Percentiles rank a stretch among this genome's conserved stretches.
phyloP scores from a whole-genome alignment of 1,139 yeast genomes.

The Geotrichum klebahnii region DNA sequence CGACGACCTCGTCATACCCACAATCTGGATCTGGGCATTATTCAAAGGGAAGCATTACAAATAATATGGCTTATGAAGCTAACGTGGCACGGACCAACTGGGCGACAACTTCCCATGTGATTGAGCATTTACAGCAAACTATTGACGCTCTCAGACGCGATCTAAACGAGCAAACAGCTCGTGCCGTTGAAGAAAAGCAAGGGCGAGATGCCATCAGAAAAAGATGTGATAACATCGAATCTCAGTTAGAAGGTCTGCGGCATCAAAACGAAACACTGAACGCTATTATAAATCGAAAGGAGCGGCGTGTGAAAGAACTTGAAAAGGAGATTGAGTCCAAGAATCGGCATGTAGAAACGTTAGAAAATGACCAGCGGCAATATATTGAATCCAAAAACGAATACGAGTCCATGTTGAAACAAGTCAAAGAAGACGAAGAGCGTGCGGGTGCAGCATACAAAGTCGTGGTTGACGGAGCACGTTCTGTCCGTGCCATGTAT shows the following conservation, averaged over 20 bases:
- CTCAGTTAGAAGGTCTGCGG: constrained; percentile 30
- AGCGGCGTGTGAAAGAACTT: constrained; percentile 30
- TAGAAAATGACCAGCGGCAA: constrained; percentile 19
- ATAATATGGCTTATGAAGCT: constrained; percentile 16
- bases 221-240: constrained; percentile 30
- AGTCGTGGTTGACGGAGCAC: constrained; percentile 12
- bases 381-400: constrained; percentile 16
- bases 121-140: constrained; percentile 32
- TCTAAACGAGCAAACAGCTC: constrained; percentile 30
- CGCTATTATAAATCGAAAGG: constrained; percentile 31
- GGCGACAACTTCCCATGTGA: constrained; percentile 30
- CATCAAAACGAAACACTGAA: constrained; percentile 33
- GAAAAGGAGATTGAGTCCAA: constrained; percentile 23
- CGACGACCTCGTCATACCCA: constrained; percentile 8
- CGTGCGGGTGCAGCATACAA: constrained; percentile 24
- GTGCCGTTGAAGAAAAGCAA: constrained; percentile 30
- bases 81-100: constrained; percentile 20
- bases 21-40: constrained; percentile 4
- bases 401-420: constrained; percentile 12
- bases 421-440: constrained; percentile 24
- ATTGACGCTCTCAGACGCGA: constrained; percentile 32
- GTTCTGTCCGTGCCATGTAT: constrained; percentile 4
- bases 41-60: constrained; percentile 3
- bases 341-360: constrained; percentile 9
- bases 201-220: constrained; percentile 30